Conservation (phyloP, 2,329 filamentous ascomycete genomes). For the Aspergillus quadricinctus region DNA sequence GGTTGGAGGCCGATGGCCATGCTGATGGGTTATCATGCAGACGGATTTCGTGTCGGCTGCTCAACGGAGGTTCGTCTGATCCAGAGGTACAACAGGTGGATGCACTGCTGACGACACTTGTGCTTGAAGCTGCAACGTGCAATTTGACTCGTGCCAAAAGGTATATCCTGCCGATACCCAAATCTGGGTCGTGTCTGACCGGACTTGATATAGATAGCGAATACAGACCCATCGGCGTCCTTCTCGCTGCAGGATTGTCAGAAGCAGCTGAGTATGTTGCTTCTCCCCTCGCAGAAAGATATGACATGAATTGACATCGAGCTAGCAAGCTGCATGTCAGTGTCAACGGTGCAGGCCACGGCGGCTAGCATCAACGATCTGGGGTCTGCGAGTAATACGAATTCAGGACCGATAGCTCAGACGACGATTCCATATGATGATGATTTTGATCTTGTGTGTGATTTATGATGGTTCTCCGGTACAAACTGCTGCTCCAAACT, state of each 20-base stretch:
- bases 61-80: constrained; percentile 15
- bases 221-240: constrained; percentile 5
- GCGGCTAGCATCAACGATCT: not conserved
- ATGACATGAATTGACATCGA: not conserved
- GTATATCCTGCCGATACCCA: constrained; percentile 1
- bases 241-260: constrained; percentile 16
- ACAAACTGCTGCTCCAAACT: not conserved
- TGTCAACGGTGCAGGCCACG: not conserved
- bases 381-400: not conserved
- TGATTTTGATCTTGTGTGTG: constrained; percentile 18
- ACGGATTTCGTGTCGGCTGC: constrained; percentile 15
- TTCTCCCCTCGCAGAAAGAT: not conserved
- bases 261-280: constrained; percentile 10
- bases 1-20: not conserved
- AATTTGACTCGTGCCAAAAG: constrained; percentile 19
- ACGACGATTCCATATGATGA: constrained; percentile 16
- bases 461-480: constrained; percentile 5
- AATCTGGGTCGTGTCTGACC: not conserved
- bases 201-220: constrained; percentile 9
- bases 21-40: constrained; percentile 3
- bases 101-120: not conserved
- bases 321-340: not conserved
- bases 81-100: not conserved
- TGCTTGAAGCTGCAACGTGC: constrained; percentile 15
- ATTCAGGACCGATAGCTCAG: constrained; percentile 1